phyloP scores from a whole-genome alignment of 768 basidiomycete genomes.

The Agrocybe praecox region DNA sequence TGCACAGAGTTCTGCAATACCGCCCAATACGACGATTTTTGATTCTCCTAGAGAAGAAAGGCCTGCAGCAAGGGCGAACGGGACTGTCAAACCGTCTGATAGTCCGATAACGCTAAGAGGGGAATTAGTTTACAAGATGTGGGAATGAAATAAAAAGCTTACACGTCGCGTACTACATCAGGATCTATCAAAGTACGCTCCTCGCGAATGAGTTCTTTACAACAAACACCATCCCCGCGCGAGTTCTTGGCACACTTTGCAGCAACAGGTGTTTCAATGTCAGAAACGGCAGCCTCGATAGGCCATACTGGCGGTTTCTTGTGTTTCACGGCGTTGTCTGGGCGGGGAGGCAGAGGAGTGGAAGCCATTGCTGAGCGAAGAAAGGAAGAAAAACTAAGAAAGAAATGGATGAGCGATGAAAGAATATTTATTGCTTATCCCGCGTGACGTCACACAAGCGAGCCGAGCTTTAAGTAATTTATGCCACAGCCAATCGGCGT shows the following conservation, averaged over 20 bases:
- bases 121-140: neutral
- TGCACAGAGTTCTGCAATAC: conserved; percentile 93
- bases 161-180: conserved; percentile 88
- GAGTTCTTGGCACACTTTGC: conserved; percentile 60
- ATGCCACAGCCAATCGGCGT: conserved; percentile 1
- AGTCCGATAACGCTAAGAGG: conserved; percentile 79
- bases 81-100: conserved; percentile 88
- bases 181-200: conserved; percentile 84
- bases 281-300: conserved; percentile 44
- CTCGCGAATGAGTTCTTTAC: conserved; percentile 85
- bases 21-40: conserved; percentile 90
- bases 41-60: conserved; percentile 89
- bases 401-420: neutral
- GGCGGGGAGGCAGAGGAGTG: conserved; percentile 36
- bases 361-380: conserved; percentile 12
- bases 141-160: conserved; percentile 27
- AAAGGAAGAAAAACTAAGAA: neutral
- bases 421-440: conserved; percentile 2
- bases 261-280: conserved; percentile 45
- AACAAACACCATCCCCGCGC: conserved; percentile 72
- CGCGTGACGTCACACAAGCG: conserved; percentile 4
- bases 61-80: conserved; percentile 89
- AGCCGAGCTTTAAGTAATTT: neutral
- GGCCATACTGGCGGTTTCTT: conserved; percentile 68
- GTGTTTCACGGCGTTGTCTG: conserved; percentile 18